phyloP scores from a whole-genome alignment of 768 basidiomycete species.

The Tylopilus sp. region DNA sequence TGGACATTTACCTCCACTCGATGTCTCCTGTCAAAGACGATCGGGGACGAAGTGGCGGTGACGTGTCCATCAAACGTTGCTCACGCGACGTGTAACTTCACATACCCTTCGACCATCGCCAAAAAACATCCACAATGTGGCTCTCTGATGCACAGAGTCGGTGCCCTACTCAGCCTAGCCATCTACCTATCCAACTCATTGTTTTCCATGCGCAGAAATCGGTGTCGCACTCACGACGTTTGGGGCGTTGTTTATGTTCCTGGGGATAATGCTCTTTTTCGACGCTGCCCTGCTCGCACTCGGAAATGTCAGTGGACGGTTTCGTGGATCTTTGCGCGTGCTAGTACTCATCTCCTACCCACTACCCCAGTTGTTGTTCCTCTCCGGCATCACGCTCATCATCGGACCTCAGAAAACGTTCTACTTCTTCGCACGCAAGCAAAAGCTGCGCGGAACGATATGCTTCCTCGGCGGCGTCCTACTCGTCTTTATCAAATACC shows the following conservation, averaged over 20 bases:
- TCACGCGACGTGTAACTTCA: constrained; percentile 7
- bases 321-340: neutral
- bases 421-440: constrained; percentile 94
- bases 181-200: neutral
- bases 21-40: too few species aligned
- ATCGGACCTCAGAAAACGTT: constrained; percentile 97
- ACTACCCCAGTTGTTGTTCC: constrained; percentile 76
- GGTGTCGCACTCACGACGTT: constrained; percentile 96
- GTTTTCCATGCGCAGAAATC: constrained; percentile 60
- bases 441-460: constrained; percentile 87
- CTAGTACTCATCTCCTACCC: constrained; percentile 1
- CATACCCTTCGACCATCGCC: constrained; percentile 4
- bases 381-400: constrained; percentile 92
- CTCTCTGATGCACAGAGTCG: constrained; percentile 51
- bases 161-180: constrained; percentile 2
- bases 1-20: neutral
- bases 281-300: constrained; percentile 93
- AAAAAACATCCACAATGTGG: constrained; percentile 38
- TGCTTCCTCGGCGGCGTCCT: constrained; percentile 90
- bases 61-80: constrained; percentile 17
- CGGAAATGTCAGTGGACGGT: constrained; percentile 74
- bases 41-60: constrained; percentile 16
- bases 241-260: constrained; percentile 91
- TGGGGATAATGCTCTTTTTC: constrained; percentile 95
- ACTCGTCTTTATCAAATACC: constrained; percentile 94